Evolutionary conservation across 1,139 yeast genomes (phyloP), one percentile per base, ranked within the genome.

Genomic region (Neolecta irregularis): DNA sequence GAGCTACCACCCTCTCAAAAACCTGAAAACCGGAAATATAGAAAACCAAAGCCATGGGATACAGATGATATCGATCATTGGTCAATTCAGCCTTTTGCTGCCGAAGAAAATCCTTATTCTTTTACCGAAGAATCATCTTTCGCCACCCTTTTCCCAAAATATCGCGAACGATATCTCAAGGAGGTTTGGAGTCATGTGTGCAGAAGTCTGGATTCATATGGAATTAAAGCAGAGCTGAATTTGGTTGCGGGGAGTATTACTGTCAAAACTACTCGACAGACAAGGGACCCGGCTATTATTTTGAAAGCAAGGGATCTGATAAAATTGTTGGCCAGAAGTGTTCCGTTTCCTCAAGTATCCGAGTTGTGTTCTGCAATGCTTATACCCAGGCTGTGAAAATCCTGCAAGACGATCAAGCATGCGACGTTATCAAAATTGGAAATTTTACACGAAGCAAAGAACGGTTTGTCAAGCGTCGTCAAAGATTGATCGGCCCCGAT

Each of bases 181-280:
- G 74, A 80, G 40, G 70, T 88, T 37, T 91, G 98, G 98, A 75
- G 79, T 38, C 95, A 88, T 46, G 92, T 88, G 6, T 81, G 95
- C 2, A 72, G 69, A 46, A 67, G 88, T 0, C 62, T 91, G 32
- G 81, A 77, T 19, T 66, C 68, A 38, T 73, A 73, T 49, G 74
- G 78, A 41, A 65, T 88, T 36, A 74, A 74, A 16, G 80, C 95
- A 57, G 78, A 75, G 36, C 63, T 88, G 45, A 83, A 88, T 58
- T 62, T 88, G 47, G 93, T 91, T 13, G 98, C 88, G 55, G 99
- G 99, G 33, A 74, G 94, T 6, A 88, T 88, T 96, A 75, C 93
- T 0, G 98, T 88, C 16, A 80, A 75, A 50, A 88, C 99, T 17
- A 85, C 98, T 1, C 68, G 93, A 55, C 88, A 88, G 56, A 85